Conservation (phyloP, 164 flowering plant species). For the Dillenia turbinata region DNA sequence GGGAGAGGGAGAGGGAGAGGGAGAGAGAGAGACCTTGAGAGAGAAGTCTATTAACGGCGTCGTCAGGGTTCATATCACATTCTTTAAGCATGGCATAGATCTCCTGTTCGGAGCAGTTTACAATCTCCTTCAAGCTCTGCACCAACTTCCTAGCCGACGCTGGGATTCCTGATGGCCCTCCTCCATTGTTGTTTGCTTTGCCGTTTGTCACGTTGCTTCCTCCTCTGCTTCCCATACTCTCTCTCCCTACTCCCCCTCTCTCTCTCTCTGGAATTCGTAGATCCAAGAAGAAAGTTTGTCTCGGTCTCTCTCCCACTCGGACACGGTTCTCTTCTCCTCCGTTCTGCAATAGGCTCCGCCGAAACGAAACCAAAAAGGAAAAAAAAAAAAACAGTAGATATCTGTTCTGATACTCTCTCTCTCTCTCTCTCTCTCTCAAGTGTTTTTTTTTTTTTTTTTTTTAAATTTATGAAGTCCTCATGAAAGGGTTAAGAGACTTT, state of each 20-base stretch:
- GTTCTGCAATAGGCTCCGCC: neutral
- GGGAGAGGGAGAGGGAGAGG: neutral
- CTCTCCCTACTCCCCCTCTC: constrained; percentile 13
- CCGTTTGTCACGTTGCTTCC: constrained; percentile 24
- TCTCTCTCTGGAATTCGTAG: constrained; percentile 3
- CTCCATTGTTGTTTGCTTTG: constrained; percentile 19
- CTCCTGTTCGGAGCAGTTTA: constrained; percentile 36
- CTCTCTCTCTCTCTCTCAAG: constrained; percentile 11
- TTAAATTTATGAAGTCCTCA: too few species aligned
- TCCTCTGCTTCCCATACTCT: constrained; percentile 40
- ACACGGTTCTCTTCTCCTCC: neutral
- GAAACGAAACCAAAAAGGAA: neutral
- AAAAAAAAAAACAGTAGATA: constrained; percentile 7
- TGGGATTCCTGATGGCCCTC: constrained; percentile 40
- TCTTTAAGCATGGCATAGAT: constrained; percentile 44
- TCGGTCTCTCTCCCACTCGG: neutral
- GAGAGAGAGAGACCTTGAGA: constrained; percentile 56
- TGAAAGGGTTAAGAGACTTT: too few species aligned
- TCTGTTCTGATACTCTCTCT: constrained; percentile 9
- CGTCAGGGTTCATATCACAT: constrained; percentile 98
- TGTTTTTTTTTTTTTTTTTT: too few species aligned
- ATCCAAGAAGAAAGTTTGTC: constrained; percentile 1
- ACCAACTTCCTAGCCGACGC: constrained; percentile 69
- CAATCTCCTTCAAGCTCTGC: constrained; percentile 92
- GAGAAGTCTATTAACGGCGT: constrained; percentile 76